Conservation (phyloP, 768 basidiomycete genomes). For the Boletus sensibilis region DNA sequence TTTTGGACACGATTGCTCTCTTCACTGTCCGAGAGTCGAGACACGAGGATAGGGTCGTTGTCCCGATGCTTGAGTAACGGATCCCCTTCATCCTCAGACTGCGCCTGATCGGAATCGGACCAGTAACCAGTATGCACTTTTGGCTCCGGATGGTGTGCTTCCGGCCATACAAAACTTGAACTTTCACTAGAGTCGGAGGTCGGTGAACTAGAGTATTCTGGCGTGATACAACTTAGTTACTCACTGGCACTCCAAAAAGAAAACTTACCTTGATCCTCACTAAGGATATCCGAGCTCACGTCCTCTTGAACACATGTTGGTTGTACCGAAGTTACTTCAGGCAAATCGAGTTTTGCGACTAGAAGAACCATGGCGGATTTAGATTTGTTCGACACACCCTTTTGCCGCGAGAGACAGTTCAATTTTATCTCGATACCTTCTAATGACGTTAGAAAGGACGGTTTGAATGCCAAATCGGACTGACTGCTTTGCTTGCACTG, state of each 20-base stretch:
- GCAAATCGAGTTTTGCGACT: constrained; percentile 23
- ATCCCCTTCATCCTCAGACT: constrained; percentile 22
- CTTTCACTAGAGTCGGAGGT: constrained; percentile 11
- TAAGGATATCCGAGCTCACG: background rate
- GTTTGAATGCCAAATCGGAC: constrained; percentile 17
- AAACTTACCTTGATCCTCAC: constrained; percentile 15
- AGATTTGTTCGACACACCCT: constrained; percentile 9
- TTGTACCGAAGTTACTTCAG: background rate
- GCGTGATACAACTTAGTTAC: background rate
- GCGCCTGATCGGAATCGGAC: constrained; percentile 19
- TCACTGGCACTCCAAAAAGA: background rate
- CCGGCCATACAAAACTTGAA: constrained; percentile 13
- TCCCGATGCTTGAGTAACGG: constrained; percentile 10
- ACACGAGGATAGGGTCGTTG: constrained; percentile 14
- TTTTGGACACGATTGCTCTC: background rate
- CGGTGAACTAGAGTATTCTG: constrained; percentile 12
- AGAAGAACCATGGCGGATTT: constrained; percentile 8
- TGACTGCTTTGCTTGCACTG: constrained; percentile 41
- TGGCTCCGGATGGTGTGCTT: constrained; percentile 3
- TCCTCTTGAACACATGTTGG: background rate
- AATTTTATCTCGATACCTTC: constrained; percentile 47
- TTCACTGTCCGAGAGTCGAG: constrained; percentile 22
- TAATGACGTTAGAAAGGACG: constrained; percentile 9
- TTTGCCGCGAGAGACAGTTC: constrained; percentile 28
- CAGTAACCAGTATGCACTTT: constrained; percentile 23